Conservation (phyloP, 306 rosid species). For the peach (Prunus persica) region DNA sequence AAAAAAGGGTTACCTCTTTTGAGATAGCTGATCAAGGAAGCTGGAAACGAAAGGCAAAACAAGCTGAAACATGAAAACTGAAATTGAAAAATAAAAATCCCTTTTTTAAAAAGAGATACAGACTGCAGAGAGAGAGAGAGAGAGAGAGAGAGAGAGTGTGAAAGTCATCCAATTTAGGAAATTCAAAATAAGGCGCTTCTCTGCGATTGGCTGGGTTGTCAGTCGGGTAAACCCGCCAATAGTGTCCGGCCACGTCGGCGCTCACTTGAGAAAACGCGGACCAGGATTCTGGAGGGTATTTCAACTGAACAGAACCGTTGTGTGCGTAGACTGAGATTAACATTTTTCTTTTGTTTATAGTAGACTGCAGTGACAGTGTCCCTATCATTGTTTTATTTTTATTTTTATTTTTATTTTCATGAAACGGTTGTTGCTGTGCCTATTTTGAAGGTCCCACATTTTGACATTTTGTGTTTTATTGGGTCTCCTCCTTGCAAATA, state of each 20-base stretch:
- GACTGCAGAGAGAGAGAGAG: not conserved
- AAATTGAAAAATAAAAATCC: not conserved
- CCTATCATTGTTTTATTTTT: not conserved
- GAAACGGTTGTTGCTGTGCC: not conserved
- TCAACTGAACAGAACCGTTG: not conserved
- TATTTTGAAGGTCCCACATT: not conserved
- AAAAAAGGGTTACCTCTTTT: not conserved
- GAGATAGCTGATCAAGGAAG: conserved; percentile 6
- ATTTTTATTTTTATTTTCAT: not conserved
- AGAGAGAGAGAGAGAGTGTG: conserved; percentile 6
- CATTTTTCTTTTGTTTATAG: not conserved
- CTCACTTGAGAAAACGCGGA: not conserved
- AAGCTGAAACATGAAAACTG: not conserved
- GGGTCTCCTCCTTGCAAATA: not conserved
- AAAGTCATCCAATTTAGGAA: not conserved
- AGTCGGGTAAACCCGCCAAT: not conserved
- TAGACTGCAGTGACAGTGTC: not conserved
- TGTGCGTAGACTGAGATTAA: not conserved
- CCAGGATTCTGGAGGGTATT: not conserved
- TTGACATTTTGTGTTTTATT: not conserved
- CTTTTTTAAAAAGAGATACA: conserved; percentile 12
- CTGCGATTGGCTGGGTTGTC: not conserved
- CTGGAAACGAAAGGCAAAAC: not conserved
- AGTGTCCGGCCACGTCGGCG: not conserved
- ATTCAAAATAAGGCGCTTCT: not conserved